Base-by-base conservation (phyloP, 192 early-diverging fungal genomes). In the Linnemannia zychae region DNA sequence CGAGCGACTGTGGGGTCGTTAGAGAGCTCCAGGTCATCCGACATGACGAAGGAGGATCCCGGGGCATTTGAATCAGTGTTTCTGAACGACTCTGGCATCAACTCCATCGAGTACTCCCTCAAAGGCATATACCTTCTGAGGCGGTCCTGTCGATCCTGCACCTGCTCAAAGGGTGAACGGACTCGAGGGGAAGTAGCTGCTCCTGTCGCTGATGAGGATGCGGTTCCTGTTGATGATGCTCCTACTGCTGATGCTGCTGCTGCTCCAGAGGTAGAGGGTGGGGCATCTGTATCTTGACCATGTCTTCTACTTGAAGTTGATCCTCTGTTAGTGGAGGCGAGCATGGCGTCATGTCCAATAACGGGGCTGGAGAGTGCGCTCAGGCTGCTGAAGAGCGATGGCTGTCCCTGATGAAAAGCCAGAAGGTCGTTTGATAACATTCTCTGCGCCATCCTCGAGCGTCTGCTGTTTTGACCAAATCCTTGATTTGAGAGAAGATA, bases 361-460 rank as follows among this genome's bases (percentile, higher is more conserved):
- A 53, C 36, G 7, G 66, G 67, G 69, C 52, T 74, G 3, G 74
- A 71, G 1, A 71, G 24, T 9, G 79, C 48, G 37, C 68, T 72
- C 34, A 81, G 20, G 36, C 46, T 50, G 34, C 80, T 72, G 9
- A 75, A 13, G 28, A 81, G 69, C 2, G 68, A 75, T 2, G 68
- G 53, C 33, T 70, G 80, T 36, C 72, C 72, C 20, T 81, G 79
- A 1, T 81, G 63, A 28, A 75, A 75, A 9, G 74, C 63, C 40
- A 76, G 37, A 2, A 81, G 65, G 24, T 74, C 74, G 50, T 65
- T 48, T 17, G 80, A 75, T 0, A 76, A 60, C n/a, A 74, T 65
- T 31, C 80, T 69, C 3, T 81, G 80, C 7, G 80, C 80, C 38
- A 72, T 72, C 68, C 80, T 81, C 20, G 79, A 34, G n/a, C 80